Percentiles rank a stretch among this genome's conserved stretches.
Evolutionary conservation across 306 rosid species (phyloP).

Genomic region (Malus domestica): ASM211411v1 NC_041799.1:38493001-38493500

Average conservation of each 20-base stretch:
- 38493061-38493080: conserved; percentile 87
- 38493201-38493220: background rate
- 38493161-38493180: background rate
- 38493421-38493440: background rate
- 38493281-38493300: conserved; percentile 76
- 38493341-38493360: conserved; percentile 42
- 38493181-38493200: background rate
- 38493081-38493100: conserved; percentile 49
- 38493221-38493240: conserved; percentile 51
- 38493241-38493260: conserved; percentile 74
- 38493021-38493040: conserved; percentile 90
- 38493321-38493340: conserved; percentile 52
- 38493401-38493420: background rate
- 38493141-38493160: background rate
- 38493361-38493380: conserved; percentile 55
- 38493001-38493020: conserved; percentile 71
- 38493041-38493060: conserved; percentile 92
- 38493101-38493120: conserved; percentile 33
- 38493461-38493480: background rate
- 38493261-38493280: conserved; percentile 83
- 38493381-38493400: conserved; percentile 44
- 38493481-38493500: background rate
- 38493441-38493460: background rate
- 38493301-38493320: conserved; percentile 42
- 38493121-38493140: conserved; percentile 41